Evolutionary conservation across 1,284 basidiomycete species (phyloP).

Genomic region (Psilocybe mexicana): DNA sequence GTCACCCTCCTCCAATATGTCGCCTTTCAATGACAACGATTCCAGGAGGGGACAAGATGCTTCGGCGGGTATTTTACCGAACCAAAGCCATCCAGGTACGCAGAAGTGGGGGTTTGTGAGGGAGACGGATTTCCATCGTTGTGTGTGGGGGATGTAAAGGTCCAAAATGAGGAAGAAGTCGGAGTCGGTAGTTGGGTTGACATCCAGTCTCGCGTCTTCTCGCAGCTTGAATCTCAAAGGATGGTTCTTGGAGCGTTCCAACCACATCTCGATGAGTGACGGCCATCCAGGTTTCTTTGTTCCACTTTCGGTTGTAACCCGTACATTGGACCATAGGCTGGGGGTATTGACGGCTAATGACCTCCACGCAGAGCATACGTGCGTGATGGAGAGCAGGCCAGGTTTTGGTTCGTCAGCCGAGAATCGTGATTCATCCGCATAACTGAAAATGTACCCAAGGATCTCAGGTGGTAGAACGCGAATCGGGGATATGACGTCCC

Average conservation of each 20-base stretch:
- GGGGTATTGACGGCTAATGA: constrained; percentile 28
- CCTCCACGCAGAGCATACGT: constrained; percentile 32
- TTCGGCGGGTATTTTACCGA: neutral
- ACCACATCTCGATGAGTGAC: neutral
- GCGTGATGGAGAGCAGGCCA: constrained; percentile 27
- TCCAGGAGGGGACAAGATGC: neutral
- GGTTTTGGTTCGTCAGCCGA: constrained; percentile 29
- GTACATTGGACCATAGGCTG: constrained; percentile 26
- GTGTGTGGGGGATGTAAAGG: neutral
- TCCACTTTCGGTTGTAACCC: neutral
- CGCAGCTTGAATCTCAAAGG: neutral
- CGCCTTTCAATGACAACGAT: neutral
- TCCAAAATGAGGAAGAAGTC: neutral
- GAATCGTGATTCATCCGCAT: constrained; percentile 31
- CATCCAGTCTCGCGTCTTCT: neutral
- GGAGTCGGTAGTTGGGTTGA: neutral
- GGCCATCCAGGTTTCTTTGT: neutral
- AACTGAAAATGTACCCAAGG: constrained; percentile 38
- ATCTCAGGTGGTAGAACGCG: constrained; percentile 39
- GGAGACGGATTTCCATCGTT: neutral
- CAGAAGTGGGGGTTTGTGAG: neutral
- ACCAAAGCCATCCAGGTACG: neutral
- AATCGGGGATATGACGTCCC: constrained; percentile 25
- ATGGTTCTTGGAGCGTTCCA: neutral
- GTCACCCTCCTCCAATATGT: neutral